These are phyloP conservation scores for Alternaria sp. DNA, from an alignment of 2,329 filamentous ascomycete species.

Conservation along the genomic window DNA sequence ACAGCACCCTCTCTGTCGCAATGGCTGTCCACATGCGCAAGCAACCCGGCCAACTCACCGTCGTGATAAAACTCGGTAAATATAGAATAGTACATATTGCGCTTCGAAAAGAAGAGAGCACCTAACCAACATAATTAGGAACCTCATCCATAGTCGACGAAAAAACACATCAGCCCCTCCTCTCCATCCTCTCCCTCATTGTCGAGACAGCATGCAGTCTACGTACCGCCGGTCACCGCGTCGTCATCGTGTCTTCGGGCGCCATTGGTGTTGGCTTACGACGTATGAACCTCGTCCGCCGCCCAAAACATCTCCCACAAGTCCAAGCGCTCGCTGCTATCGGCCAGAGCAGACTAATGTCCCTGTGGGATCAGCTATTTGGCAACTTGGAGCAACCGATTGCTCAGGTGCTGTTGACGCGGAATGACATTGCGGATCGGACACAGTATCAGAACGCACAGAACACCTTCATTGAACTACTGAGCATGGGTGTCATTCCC, in stretches of 20 bases:
- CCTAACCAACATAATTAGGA: slow-evolving; percentile 64
- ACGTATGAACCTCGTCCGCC: slow-evolving; percentile 85
- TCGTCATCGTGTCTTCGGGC: slow-evolving; percentile 95
- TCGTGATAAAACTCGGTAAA: slow-evolving; percentile 88
- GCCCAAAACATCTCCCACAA: slow-evolving; percentile 88
- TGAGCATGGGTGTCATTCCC: slow-evolving; percentile 95
- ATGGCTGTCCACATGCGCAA: slow-evolving; percentile 60
- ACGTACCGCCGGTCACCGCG: slow-evolving; percentile 87
- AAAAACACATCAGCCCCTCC: slow-evolving; percentile 87
- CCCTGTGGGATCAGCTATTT: slow-evolving; percentile 94
- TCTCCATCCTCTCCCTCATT: slow-evolving; percentile 89
- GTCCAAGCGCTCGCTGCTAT: slow-evolving; percentile 95
- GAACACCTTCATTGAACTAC: slow-evolving; percentile 88
- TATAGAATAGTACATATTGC: slow-evolving; percentile 38
- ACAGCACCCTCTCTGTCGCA: neutral
- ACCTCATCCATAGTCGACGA: slow-evolving; percentile 99
- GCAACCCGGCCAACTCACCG: slow-evolving; percentile 65
- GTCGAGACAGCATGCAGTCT: slow-evolving; percentile 92
- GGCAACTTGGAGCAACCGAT: slow-evolving; percentile 87
- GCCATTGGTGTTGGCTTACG: slow-evolving; percentile 93
- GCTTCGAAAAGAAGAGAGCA: slow-evolving; percentile 28
- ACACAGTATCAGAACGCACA: slow-evolving; percentile 96
- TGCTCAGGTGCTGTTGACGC: slow-evolving; percentile 90
- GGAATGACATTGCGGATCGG: slow-evolving; percentile 95
- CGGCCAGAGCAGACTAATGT: slow-evolving; percentile 93